Evolutionary conservation across 225 moss, liverwort and hornwort genomes (phyloP), one percentile per base, ranked within the genome.

Genomic region (Asterella californica): DNA sequence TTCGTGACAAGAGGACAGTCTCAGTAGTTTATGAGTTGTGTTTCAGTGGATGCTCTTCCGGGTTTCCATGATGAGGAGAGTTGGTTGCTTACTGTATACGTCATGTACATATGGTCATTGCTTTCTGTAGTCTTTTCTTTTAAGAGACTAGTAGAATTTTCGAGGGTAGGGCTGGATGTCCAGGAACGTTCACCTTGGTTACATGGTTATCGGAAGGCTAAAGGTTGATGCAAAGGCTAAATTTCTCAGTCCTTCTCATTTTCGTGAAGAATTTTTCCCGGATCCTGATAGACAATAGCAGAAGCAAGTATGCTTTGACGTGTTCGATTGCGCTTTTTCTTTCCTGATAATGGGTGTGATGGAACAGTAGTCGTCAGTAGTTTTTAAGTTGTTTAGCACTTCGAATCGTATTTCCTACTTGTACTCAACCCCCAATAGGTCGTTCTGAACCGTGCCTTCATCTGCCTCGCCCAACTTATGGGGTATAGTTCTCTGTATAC

Each of bases 21-120:
- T 48, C 33, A 18, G 52, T 17, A 10, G 67, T 55, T 36, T 18
- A 76, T 14, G 15, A 34, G 18, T 59, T 59, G 48, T 49, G 49
- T n/a, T 72, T 47, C 49, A 25, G 17, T 70, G 29, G 10, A 34
- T 57, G 24, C 57, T 36, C 24, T 19, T 76, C 25, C 10, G 25
- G 27, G 17, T 60, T 32, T 32, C 22, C 10, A 36, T 38, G 12
- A 38, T 76, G 75, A 59, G 36, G 54, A 25, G 54, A 55, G 18
- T 30, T 8, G 24, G 4, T 57, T 55, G 52, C 57, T 14, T 22
- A 37, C 15, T 50, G 24, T 49, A 53, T 32, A 75, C 54, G 72
- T 15, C 30, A 34, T 75, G 75, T 75, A 75, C 75, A 75, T 75
- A 75, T 59, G 21, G 55, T 76, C 48, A 72, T 25, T 37, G 25